Base-by-base conservation (phyloP, 2,329 filamentous ascomycete genomes). In the Pseudogymnoascus sp. region DNA sequence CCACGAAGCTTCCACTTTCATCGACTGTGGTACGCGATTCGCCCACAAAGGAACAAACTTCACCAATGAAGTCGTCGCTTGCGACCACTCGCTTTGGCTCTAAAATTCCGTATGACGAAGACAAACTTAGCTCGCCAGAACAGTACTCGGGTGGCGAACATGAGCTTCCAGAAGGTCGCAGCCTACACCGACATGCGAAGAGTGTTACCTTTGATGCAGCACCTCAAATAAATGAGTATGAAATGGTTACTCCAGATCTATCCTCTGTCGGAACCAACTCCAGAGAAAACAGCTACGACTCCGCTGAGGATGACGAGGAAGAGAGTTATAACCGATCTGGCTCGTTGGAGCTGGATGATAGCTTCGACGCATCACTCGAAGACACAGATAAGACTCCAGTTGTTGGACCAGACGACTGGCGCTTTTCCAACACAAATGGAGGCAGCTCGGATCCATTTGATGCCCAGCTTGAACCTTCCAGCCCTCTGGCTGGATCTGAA, bases 341-440 rank as follows among this genome's bases (percentile, higher is more conserved):
- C 7, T 85, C 83, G 26, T 82, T 81, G 4, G 77, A 84, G 29
- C 81, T 84, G 60, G 81, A 83, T 44, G 93, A 97, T 71, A 97
- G 93, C 76, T 97, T 97, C 68, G 93, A 97, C 74, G 93, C 90
- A 11, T 96, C 92, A 5, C 81, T 97, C 1, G 93, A 97, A 74
- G 93, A 97, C 71, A 93, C 91, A 4, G 91, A 96, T 70, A 97
- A 97, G 79, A 97, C 94, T 0, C 94, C 94, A 0, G 94, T 99
- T 9, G 93, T 99, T n/a, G 84, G 95, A 21, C 94, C 94, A 0
- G 94, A 97, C 69, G 92, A 97, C 72, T 99, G 94, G 94, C 86
- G 89, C 65, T 89, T 92, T 77, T 76, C 90, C 76, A 72, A 85
- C 79, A 68, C 84, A 6, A 33, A 54, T 17, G 64, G 70, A 37